Evolutionary conservation across 345 rosid species (phyloP), one percentile per base, ranked within the genome.

Genomic region (Citrus sp.): DNA sequence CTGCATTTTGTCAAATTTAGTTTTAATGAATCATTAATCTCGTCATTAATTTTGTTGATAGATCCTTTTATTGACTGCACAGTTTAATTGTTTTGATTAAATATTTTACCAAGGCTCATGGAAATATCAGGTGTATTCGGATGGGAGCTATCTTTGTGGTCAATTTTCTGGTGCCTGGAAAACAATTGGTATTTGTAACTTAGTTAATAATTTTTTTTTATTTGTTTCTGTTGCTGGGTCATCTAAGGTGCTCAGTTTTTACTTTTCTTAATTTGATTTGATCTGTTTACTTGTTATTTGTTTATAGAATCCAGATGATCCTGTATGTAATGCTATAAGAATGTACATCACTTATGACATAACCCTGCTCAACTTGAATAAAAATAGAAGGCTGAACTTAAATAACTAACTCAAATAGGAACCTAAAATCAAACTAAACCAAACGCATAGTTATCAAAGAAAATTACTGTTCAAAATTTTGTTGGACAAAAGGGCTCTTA

Each of bases 91-190:
- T 40, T 35, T 34, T 77, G 4, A 14, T 35, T 40, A 37, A 9
- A 10, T 35, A 25, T 32, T 54, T 61, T 38, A 30, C 25, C 38
- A 71, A 35, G 54, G 30, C 46, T 71, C 16, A 67, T 70, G 56
- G 58, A n/a, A 46, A 22, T 19, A 72, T 28, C 80, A 95, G 98
- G 80, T 92, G 59, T 93, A 90, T 85, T 87, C 98, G 66, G 88
- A 84, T 68, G 92, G 92, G 80, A 95, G 97, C 90, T 80, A 75
- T 65, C 91, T 76, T 72, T 92, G 90, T 86, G 89, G 90, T 71
- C 91, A 83, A 22, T 87, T 80, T 82, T 79, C 79, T 76, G 74
- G 79, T 70, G 71, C 83, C 21, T 95, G 98, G 98, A 89, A 83
- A 85, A 82, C 84, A 83, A 88, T 89, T 56, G 92, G 95, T 92